These are phyloP conservation scores for Apiospora koreana DNA, from an alignment of 2,329 filamentous ascomycete genomes.

Conservation along the genomic window DNA sequence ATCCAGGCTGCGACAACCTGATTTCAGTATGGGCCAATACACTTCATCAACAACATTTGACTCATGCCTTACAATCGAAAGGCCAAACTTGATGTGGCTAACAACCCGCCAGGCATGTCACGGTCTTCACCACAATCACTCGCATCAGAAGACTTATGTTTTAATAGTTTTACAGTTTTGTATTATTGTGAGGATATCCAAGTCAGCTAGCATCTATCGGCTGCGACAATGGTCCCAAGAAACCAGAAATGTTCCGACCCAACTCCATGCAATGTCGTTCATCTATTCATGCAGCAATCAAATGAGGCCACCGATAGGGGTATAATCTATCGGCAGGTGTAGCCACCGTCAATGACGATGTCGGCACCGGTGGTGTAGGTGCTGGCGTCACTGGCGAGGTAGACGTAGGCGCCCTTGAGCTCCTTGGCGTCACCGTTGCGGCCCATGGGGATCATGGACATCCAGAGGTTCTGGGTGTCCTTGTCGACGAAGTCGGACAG, in stretches of 20 bases:
- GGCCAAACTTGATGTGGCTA: no score
- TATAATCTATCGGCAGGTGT: conserved; percentile 34
- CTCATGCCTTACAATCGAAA: no score
- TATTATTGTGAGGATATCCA: background rate
- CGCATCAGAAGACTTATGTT: background rate
- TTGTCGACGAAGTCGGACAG: conserved; percentile 44
- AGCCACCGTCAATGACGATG: conserved; percentile 51
- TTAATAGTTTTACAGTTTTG: background rate
- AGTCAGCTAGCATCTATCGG: background rate
- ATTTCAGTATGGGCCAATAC: no score
- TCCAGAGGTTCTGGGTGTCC: conserved; percentile 33
- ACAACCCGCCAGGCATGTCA: no score
- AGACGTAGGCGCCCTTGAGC: conserved; percentile 69
- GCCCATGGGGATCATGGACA: conserved; percentile 36
- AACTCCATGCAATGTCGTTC: conserved; percentile 4
- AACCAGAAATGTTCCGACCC: background rate
- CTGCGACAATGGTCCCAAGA: background rate
- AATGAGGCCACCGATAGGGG: background rate
- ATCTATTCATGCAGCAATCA: conserved; percentile 7
- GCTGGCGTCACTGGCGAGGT: conserved; percentile 66
- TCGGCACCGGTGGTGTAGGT: conserved; percentile 63
- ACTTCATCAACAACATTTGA: no score
- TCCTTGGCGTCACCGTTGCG: conserved; percentile 65
- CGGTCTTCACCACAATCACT: background rate
- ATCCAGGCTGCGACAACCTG: no score